Evolutionary conservation across 1,284 basidiomycete species (phyloP).

Genomic region (Pulveroboletus sp.): DNA sequence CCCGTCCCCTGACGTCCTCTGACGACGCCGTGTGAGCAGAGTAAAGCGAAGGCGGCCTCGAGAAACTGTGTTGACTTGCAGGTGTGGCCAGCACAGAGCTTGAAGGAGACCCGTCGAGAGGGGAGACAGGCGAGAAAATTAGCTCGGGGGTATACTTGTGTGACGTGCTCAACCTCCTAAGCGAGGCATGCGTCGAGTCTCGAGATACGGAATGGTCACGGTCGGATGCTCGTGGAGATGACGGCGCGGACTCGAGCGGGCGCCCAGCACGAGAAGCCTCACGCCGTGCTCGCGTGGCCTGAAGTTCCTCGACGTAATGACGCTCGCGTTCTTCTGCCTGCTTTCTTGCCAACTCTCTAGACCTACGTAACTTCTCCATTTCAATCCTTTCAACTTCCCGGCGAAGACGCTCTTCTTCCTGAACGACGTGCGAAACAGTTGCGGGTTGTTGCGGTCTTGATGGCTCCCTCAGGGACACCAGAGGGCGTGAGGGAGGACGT

Average conservation of each 20-base stretch:
- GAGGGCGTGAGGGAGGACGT: constrained; percentile 15
- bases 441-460: constrained; percentile 5
- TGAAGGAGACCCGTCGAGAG: constrained; percentile 39
- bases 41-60: constrained; percentile 51
- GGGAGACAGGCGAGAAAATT: constrained; percentile 28
- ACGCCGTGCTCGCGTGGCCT: constrained; percentile 55
- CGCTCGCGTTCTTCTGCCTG: constrained; percentile 53
- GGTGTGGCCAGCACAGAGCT: constrained; percentile 42
- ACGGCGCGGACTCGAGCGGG: constrained; percentile 21
- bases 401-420: constrained; percentile 47
- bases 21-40: constrained; percentile 47
- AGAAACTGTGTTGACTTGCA: constrained; percentile 34
- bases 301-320: constrained; percentile 56
- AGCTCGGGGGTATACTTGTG: constrained; percentile 45
- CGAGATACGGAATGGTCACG: constrained; percentile 42
- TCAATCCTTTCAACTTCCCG: constrained; percentile 46
- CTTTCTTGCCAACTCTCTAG: constrained; percentile 54
- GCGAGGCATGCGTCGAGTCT: constrained; percentile 30
- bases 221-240: constrained; percentile 34
- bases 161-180: constrained; percentile 35
- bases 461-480: constrained; percentile 17
- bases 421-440: constrained; percentile 13
- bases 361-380: constrained; percentile 52
- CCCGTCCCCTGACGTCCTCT: constrained; percentile 48
- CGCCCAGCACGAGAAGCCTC: constrained; percentile 52